Percentiles rank a stretch among this genome's conserved stretches.
Conservation (phyloP, 1,284 basidiomycete species). For the Leccinum insigne region DNA sequence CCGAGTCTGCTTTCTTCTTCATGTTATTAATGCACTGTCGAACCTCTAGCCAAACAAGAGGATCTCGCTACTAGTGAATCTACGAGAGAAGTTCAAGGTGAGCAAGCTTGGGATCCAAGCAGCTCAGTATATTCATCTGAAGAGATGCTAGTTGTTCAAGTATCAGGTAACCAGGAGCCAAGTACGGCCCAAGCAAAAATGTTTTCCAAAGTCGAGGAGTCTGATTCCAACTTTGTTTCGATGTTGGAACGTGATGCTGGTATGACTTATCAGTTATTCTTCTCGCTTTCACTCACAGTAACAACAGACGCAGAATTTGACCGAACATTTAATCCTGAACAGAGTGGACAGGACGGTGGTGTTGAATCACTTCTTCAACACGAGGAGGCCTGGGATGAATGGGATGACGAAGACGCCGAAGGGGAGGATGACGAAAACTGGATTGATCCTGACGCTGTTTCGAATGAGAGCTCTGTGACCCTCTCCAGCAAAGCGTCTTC, state of each 20-base stretch:
- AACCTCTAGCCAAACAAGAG: conserved; percentile 12
- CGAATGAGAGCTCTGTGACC: conserved; percentile 43
- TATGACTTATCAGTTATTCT: too few relatives aligned
- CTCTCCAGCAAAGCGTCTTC: conserved; percentile 45
- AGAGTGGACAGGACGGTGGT: conserved; percentile 16
- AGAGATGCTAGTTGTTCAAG: too few relatives aligned
- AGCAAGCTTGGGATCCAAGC: not conserved
- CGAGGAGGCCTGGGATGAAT: conserved; percentile 33
- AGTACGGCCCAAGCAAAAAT: too few relatives aligned
- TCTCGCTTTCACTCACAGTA: conserved; percentile 8
- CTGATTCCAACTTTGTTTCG: too few relatives aligned
- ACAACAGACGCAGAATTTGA: conserved; percentile 27
- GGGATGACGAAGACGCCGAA: conserved; percentile 36
- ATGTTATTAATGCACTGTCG: conserved; percentile 8
- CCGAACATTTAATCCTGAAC: conserved; percentile 11
- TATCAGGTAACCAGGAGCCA: too few relatives aligned
- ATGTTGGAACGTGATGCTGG: too few relatives aligned
- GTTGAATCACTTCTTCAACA: conserved; percentile 18
- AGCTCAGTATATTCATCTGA: not conserved
- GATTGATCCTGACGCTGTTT: conserved; percentile 35
- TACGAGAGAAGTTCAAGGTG: conserved; percentile 11
- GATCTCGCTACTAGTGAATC: conserved; percentile 1
- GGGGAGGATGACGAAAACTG: conserved; percentile 40
- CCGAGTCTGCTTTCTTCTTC: not conserved
- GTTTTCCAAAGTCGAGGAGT: too few relatives aligned